Conservation (phyloP, 2,329 filamentous ascomycete species). For the Lachnellula willkommii region DNA sequence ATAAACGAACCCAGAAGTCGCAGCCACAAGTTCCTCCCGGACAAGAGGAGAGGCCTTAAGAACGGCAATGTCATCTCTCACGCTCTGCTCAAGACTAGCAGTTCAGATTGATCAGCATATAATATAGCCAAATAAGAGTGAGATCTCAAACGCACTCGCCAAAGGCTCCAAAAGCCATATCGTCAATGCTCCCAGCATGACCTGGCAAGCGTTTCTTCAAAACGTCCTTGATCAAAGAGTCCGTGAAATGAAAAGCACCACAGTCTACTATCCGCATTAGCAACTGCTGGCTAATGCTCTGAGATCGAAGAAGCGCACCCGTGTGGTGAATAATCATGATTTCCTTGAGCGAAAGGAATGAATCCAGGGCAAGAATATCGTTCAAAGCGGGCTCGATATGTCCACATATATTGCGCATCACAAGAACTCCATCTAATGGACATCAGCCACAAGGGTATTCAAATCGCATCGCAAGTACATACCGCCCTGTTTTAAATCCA, state of each 20-base stretch:
- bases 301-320: conserved; percentile 10
- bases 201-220: conserved; percentile 19
- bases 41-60: conserved; percentile 21
- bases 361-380: conserved; percentile 23
- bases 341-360: conserved; percentile 17
- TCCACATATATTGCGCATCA: conserved; percentile 23
- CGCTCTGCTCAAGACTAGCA: conserved; percentile 22
- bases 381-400: conserved; percentile 19
- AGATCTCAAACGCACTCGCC: conserved; percentile 16
- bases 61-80: conserved; percentile 23
- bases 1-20: conserved; percentile 19
- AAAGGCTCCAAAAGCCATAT: conserved; percentile 25
- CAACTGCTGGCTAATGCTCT: not conserved
- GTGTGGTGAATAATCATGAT: conserved; percentile 30
- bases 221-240: conserved; percentile 16
- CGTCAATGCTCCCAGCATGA: conserved; percentile 17
- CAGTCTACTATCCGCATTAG: conserved; percentile 16
- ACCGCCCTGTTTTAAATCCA: conserved; percentile 9
- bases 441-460: not conserved
- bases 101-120: not conserved
- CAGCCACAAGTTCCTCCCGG: conserved; percentile 21
- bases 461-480: not conserved
- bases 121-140: not conserved
- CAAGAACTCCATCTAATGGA: conserved; percentile 14
- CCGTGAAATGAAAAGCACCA: conserved; percentile 20